phyloP scores from a whole-genome alignment of 2,329 filamentous ascomycete species.

The Fusarium scirpi region DNA sequence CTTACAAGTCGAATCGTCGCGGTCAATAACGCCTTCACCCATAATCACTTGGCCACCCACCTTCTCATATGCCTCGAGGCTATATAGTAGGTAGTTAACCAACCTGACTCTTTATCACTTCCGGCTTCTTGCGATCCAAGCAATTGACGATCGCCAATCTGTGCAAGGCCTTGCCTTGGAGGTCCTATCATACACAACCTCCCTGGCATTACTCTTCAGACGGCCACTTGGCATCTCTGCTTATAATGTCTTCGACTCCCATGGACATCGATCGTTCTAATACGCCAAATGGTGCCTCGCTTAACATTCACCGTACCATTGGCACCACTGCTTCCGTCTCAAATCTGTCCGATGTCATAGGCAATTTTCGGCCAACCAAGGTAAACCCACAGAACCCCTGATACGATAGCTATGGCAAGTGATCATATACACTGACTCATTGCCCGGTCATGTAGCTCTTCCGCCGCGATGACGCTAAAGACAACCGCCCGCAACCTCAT shows the following conservation, averaged over 20 bases:
- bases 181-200: not conserved
- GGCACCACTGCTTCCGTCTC: constrained; percentile 62
- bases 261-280: constrained; percentile 67
- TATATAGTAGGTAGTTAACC: not conserved
- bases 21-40: not conserved
- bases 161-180: constrained; percentile 14
- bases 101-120: not conserved
- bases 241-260: constrained; percentile 63
- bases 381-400: constrained; percentile 60
- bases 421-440: not conserved
- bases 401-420: not conserved
- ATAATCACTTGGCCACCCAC: not conserved
- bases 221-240: not conserved
- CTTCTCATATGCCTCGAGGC: not conserved
- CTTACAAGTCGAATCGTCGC: constrained; percentile 9
- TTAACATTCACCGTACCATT: constrained; percentile 64
- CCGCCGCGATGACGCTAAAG: constrained; percentile 67
- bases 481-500: constrained; percentile 66
- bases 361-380: constrained; percentile 82
- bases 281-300: constrained; percentile 56
- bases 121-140: not conserved
- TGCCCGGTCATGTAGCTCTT: constrained; percentile 60
- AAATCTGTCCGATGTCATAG: constrained; percentile 82
- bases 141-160: not conserved
- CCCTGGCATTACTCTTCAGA: not conserved